phyloP scores from a whole-genome alignment of 1,139 yeast species.

The Hansenula anomala region DNA sequence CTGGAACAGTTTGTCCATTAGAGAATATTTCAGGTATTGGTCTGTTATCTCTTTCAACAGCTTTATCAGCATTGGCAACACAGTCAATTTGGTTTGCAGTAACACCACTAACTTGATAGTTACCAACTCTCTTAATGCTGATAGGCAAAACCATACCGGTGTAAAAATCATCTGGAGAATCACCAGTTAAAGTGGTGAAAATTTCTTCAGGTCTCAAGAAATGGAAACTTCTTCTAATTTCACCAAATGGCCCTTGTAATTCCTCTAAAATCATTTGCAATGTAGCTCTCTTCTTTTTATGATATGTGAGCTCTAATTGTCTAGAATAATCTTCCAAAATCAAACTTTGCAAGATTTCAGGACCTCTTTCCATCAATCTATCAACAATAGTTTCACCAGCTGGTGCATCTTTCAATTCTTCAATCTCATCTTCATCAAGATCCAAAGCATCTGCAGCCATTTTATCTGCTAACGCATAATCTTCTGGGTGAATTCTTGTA shows the following conservation, averaged over 20 bases:
- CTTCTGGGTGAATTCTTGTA: constrained; percentile 97
- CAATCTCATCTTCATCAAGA: constrained; percentile 89
- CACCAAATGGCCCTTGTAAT: constrained; percentile 81
- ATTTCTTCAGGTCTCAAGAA: constrained; percentile 65
- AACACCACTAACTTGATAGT: constrained; percentile 47
- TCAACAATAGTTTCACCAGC: constrained; percentile 70
- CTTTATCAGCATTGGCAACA: constrained; percentile 57
- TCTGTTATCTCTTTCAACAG: constrained; percentile 49
- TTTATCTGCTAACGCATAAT: constrained; percentile 89
- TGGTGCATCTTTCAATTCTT: constrained; percentile 60
- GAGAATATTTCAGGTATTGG: constrained; percentile 43
- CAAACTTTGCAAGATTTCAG: constrained; percentile 79
- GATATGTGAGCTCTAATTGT: constrained; percentile 73
- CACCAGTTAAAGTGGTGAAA: constrained; percentile 89
- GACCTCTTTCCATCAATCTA: constrained; percentile 72
- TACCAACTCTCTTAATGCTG: constrained; percentile 48
- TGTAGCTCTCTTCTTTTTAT: constrained; percentile 76
- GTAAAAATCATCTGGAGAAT: constrained; percentile 62
- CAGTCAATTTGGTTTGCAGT: constrained; percentile 81
- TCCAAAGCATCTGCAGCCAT: constrained; percentile 99
- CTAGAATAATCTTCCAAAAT: constrained; percentile 92
- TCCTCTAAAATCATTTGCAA: constrained; percentile 87
- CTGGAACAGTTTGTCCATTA: constrained; percentile 82
- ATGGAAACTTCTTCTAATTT: constrained; percentile 71
- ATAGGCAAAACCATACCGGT: constrained; percentile 79